Evolutionary conservation across 148 eudicot genomes (phyloP), one percentile per base, ranked within the genome.

Genomic region (Chenopodium album): DNA sequence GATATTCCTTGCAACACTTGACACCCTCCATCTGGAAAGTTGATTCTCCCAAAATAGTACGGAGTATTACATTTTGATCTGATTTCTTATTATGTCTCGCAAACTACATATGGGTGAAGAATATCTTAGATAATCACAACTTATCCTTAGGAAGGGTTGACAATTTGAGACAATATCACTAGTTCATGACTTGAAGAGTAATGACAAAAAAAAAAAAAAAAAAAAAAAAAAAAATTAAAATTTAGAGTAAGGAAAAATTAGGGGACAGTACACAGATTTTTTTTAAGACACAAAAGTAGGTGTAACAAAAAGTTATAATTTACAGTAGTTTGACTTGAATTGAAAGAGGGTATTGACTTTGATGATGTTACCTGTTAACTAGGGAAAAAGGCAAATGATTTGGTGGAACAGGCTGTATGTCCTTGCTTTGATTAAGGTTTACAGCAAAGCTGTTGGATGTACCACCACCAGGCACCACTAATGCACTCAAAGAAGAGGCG

Each of bases 401-500:
- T 81, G 79, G 82, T 68, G 77, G 84, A 85, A 86, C 79, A 71
- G 81, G 76, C 52, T 52, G 88, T 46, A 85, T 83, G 84, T 72
- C 83, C 85, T 83, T 87, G 79, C 75, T 71, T 56, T 85, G 94
- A 81, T 85, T 82, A 48, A 71, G 28, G 54, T 82, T 90, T 17
- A 79, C 79, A 88, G 86, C 82, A 66, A 87, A 84, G 85, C 81
- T 68, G 75, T 76, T 82, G 71, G 90, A 72, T 78, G 88, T 81
- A 37, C 83, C 80, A 74, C 84, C 83, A 80, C 86, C 67, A 66
- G 92, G 84, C 34, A 82, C 73, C 32, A 88, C 87, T 64, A 86
- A 71, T 34, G 91, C 87, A 86, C 92, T 83, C 79, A 84, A 81
- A 77, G 94, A 75, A 68, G 93, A 46, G 64, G 90, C 86, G 76